phyloP scores from a whole-genome alignment of 352 stramenopile species.

The Phytophthora hibernalis region DNA sequence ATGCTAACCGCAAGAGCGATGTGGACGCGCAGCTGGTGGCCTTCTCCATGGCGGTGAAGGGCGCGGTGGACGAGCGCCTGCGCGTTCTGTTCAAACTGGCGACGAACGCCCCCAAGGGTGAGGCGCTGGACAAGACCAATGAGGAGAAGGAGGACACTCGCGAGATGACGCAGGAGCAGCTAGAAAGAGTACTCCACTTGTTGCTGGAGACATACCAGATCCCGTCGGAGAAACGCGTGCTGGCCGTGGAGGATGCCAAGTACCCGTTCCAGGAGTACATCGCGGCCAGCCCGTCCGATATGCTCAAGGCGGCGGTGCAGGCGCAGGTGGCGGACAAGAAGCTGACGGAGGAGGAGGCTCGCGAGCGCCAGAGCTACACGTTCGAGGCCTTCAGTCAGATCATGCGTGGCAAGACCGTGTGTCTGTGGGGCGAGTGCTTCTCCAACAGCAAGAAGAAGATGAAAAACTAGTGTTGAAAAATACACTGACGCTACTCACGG shows the following conservation, averaged over 20 bases:
- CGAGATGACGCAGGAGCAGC: slow-evolving; percentile 62
- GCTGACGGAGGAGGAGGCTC: slow-evolving; percentile 61
- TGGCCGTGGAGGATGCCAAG: slow-evolving; percentile 69
- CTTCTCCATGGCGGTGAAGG: slow-evolving; percentile 87
- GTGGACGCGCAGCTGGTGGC: slow-evolving; percentile 80
- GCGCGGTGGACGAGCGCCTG: slow-evolving; percentile 71
- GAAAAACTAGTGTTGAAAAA: slow-evolving; percentile 63
- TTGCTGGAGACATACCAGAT: slow-evolving; percentile 85
- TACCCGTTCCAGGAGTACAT: slow-evolving; percentile 84
- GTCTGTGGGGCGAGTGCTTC: slow-evolving; percentile 89
- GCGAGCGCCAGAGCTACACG: slow-evolving; percentile 61
- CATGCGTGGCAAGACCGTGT: slow-evolving; percentile 83
- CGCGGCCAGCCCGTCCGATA: slow-evolving; percentile 40
- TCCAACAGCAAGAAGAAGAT: slow-evolving; percentile 85
- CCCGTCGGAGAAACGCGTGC: slow-evolving; percentile 85
- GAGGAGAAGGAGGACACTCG: slow-evolving; percentile 40
- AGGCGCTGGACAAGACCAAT: slow-evolving; percentile 29
- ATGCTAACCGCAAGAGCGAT: slow-evolving; percentile 63
- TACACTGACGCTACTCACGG: slow-evolving; percentile 18
- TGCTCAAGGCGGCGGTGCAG: slow-evolving; percentile 50
- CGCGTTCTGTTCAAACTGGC: slow-evolving; percentile 76
- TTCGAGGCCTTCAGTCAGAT: slow-evolving; percentile 82
- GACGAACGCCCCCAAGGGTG: slow-evolving; percentile 42
- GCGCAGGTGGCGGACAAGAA: slow-evolving; percentile 55
- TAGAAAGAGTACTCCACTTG: slow-evolving; percentile 70